A percentile compares a stretch with the other conserved stretches of the same genome.
phyloP scores from a whole-genome alignment of 1,284 basidiomycete species.

The Ganoderma sinense region DNA sequence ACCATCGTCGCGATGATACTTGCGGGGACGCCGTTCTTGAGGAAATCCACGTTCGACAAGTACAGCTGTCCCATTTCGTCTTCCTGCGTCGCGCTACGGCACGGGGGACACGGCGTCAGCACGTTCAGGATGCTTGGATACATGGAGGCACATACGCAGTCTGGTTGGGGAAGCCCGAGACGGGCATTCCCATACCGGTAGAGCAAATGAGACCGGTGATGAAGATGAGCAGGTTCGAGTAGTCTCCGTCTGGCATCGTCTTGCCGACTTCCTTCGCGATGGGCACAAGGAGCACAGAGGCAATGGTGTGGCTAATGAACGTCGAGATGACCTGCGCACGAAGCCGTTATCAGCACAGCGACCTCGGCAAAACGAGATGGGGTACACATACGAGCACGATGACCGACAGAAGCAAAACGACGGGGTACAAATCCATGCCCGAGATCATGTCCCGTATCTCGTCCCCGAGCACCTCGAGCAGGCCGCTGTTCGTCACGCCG shows the following conservation, averaged over 20 bases:
- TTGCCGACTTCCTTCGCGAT: conserved; percentile 93
- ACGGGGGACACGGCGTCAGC: conserved; percentile 6
- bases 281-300: conserved; percentile 94
- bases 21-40: conserved; percentile 93
- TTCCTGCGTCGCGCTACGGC: conserved; percentile 86
- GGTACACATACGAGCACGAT: conserved; percentile 82
- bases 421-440: conserved; percentile 79
- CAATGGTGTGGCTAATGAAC: conserved; percentile 97
- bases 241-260: conserved; percentile 67
- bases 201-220: conserved; percentile 93
- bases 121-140: conserved; percentile 1
- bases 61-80: conserved; percentile 94
- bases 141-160: conserved; percentile 74
- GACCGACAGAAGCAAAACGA: conserved; percentile 85
- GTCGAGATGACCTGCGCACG: conserved; percentile 75
- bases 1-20: conserved; percentile 88
- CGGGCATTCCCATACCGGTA: conserved; percentile 97
- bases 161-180: conserved; percentile 97
- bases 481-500: conserved; percentile 90
- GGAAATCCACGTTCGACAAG: conserved; percentile 87
- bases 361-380: not conserved
- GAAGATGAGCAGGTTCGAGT: conserved; percentile 87
- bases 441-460: conserved; percentile 76
- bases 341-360: not conserved
- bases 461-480: conserved; percentile 81